A percentile compares a stretch with the other conserved stretches of the same genome.
Evolutionary conservation across 305 asterid genomes (phyloP).

Genomic region (Fraxinus sp.): DNA sequence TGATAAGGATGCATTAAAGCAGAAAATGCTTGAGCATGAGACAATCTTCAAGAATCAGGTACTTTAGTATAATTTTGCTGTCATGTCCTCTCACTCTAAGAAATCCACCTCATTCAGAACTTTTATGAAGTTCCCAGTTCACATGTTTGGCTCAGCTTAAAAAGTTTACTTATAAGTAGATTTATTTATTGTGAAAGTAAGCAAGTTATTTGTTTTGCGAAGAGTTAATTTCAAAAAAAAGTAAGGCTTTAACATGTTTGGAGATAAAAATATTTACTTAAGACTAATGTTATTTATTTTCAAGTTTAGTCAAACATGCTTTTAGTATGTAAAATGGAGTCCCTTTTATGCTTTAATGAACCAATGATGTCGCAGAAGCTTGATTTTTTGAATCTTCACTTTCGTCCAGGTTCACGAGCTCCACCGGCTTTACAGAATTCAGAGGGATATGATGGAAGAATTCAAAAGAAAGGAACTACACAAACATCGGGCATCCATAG

Average conservation of each 20-base stretch:
- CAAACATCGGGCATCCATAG: slow-evolving; percentile 51
- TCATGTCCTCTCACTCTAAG: slow-evolving; percentile 9
- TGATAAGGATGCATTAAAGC: slow-evolving; percentile 78
- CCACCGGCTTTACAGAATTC: slow-evolving; percentile 82
- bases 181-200: neutral
- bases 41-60: slow-evolving; percentile 83
- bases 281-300: neutral
- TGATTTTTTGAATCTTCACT: slow-evolving; percentile 9
- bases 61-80: slow-evolving; percentile 13
- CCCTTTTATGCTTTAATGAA: neutral
- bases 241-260: neutral
- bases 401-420: slow-evolving; percentile 70
- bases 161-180: neutral
- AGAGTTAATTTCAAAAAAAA: neutral
- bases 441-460: slow-evolving; percentile 93
- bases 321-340: slow-evolving; percentile 1
- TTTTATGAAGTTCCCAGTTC: slow-evolving; percentile 12
- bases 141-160: neutral
- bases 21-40: slow-evolving; percentile 90
- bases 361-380: slow-evolving; percentile 5
- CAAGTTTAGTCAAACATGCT: neutral
- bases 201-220: neutral
- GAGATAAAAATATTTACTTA: neutral
- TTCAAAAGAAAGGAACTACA: slow-evolving; percentile 44
- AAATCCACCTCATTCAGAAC: neutral